Evolutionary conservation across 139 green algal genomes (phyloP).

Genomic region (Gonium pectorale): DNA sequence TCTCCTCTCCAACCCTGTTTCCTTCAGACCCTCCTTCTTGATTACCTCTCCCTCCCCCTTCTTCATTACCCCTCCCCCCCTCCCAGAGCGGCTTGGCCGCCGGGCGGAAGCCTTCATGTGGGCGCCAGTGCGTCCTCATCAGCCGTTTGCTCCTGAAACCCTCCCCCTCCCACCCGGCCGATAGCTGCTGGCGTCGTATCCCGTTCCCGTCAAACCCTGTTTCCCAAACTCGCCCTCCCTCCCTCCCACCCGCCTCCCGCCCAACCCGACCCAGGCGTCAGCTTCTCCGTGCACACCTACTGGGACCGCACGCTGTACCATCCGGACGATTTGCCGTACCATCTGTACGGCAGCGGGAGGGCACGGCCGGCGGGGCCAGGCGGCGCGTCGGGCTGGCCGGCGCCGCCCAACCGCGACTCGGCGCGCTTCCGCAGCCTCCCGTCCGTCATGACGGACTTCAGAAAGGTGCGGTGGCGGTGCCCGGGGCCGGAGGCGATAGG

Average conservation of each 20-base stretch:
- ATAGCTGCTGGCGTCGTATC: too few species aligned
- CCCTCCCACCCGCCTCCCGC: not conserved
- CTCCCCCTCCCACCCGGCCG: too few species aligned
- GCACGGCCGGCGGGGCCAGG: not conserved
- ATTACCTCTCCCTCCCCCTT: too few species aligned
- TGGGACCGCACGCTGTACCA: constrained; percentile 37
- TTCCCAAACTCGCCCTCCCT: too few species aligned
- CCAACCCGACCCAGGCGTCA: constrained; percentile 9
- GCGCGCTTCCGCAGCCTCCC: not conserved
- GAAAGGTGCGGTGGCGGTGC: not conserved
- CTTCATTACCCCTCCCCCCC: too few species aligned
- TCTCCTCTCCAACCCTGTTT: too few species aligned
- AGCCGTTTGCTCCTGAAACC: too few species aligned
- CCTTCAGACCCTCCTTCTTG: too few species aligned
- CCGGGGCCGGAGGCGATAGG: not conserved
- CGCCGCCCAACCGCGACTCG: not conserved
- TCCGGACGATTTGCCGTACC: constrained; percentile 42
- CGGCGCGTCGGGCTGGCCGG: not conserved
- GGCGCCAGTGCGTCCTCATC: too few species aligned
- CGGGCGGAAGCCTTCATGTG: too few species aligned
- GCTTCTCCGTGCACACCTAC: not conserved
- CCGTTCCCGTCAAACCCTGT: too few species aligned
- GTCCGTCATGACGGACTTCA: constrained; percentile 5
- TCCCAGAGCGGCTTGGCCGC: too few species aligned
- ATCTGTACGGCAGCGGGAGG: not conserved